phyloP scores from a whole-genome alignment of 2,329 filamentous ascomycete genomes.

The Whalleya microplaca region DNA sequence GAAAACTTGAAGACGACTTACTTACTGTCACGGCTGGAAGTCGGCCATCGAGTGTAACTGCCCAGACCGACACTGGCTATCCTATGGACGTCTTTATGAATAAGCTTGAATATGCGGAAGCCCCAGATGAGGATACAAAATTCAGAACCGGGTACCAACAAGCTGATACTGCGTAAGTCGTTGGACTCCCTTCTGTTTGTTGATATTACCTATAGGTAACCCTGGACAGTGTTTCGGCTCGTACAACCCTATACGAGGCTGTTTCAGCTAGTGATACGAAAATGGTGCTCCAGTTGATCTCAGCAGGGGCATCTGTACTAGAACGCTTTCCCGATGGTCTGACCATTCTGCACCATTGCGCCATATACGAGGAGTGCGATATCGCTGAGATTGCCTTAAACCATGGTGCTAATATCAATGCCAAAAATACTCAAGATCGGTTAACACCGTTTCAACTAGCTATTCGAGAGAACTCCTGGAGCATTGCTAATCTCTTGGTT shows the following conservation, averaged over 20 bases:
- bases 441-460: neutral
- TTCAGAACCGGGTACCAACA: neutral
- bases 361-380: conserved; percentile 1
- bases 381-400: neutral
- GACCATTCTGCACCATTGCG: conserved; percentile 7
- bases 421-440: neutral
- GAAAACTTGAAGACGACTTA: conserved; percentile 4
- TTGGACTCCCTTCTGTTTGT: neutral
- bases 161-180: neutral
- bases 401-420: conserved; percentile 2
- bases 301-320: neutral
- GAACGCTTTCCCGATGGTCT: neutral
- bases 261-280: neutral
- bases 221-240: neutral
- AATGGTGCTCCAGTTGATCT: neutral
- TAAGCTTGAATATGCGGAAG: neutral
- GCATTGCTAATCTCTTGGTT: neutral
- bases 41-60: neutral
- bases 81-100: neutral
- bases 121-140: neutral
- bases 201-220: neutral
- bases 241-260: neutral
- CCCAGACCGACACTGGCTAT: neutral
- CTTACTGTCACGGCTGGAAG: conserved; percentile 2
- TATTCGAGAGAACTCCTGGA: neutral